These are phyloP conservation scores for Collybia nuda DNA, from an alignment of 768 basidiomycete species.

Conservation along the genomic window DNA sequence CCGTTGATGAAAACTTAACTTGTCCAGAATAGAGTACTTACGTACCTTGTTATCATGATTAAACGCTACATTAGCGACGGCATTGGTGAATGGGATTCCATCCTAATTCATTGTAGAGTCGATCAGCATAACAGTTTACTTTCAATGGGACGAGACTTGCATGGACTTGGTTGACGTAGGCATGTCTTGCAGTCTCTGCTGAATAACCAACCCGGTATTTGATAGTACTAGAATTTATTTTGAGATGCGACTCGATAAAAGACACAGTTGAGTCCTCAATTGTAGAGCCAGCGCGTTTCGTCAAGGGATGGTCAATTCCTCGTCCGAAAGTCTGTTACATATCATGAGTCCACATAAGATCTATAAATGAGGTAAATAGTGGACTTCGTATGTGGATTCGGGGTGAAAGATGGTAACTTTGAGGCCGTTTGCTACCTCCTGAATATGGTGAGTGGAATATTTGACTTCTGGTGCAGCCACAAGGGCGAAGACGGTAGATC, in stretches of 20 bases:
- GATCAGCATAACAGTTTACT: not conserved
- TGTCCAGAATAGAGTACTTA: not conserved
- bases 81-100: constrained; percentile 17
- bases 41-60: constrained; percentile 13
- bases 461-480: constrained; percentile 25
- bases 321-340: constrained; percentile 27
- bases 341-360: not conserved
- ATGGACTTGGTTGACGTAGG: constrained; percentile 20
- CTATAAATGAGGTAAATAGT: not conserved
- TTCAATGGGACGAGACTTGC: constrained; percentile 9
- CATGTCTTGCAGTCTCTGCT: constrained; percentile 15
- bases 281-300: constrained; percentile 19
- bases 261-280: constrained; percentile 24
- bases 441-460: constrained; percentile 29
- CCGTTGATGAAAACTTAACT: no score
- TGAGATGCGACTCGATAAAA: constrained; percentile 23
- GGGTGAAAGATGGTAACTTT: constrained; percentile 36
- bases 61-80: constrained; percentile 17
- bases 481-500: constrained; percentile 21
- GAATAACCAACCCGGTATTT: constrained; percentile 15
- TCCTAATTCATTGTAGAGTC: constrained; percentile 3
- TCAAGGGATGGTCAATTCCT: constrained; percentile 28
- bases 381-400: constrained; percentile 31
- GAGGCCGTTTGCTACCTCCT: constrained; percentile 25
- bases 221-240: constrained; percentile 12